phyloP scores from a whole-genome alignment of 2,329 filamentous ascomycete genomes.

The Periconia digitata region DNA sequence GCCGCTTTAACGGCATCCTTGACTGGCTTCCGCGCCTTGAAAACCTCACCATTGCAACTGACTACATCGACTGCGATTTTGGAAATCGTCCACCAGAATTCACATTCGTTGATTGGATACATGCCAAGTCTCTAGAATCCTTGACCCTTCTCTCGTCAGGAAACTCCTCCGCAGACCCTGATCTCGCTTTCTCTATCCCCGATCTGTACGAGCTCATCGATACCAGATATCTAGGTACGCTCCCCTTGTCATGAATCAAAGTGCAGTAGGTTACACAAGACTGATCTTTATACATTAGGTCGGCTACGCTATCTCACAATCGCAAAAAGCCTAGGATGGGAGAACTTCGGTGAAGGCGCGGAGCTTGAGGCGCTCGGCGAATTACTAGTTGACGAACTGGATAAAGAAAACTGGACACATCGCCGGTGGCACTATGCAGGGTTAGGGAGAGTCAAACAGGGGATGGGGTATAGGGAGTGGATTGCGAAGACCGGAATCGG shows the following conservation, averaged over 20 bases:
- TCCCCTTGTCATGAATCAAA: too few relatives aligned
- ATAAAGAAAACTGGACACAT: constrained; percentile 40
- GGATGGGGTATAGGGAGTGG: constrained; percentile 28
- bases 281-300: too few relatives aligned
- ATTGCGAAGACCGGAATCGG: constrained; percentile 16
- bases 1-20: constrained; percentile 45
- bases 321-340: constrained; percentile 45
- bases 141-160: constrained; percentile 44
- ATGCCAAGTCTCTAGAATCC: constrained; percentile 36
- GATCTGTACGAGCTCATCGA: constrained; percentile 47
- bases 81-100: constrained; percentile 25
- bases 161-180: constrained; percentile 30
- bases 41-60: constrained; percentile 47
- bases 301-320: constrained; percentile 42
- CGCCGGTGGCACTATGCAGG: constrained; percentile 37
- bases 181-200: constrained; percentile 43
- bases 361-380: constrained; percentile 44
- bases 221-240: constrained; percentile 43
- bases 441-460: background rate
- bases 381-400: constrained; percentile 40
- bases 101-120: constrained; percentile 12
- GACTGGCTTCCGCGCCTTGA: constrained; percentile 43
- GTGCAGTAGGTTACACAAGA: too few relatives aligned
- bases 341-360: constrained; percentile 28
- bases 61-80: constrained; percentile 50